Conservation (phyloP, 768 basidiomycete genomes). For the Strobilomyces echinocephalus region DNA sequence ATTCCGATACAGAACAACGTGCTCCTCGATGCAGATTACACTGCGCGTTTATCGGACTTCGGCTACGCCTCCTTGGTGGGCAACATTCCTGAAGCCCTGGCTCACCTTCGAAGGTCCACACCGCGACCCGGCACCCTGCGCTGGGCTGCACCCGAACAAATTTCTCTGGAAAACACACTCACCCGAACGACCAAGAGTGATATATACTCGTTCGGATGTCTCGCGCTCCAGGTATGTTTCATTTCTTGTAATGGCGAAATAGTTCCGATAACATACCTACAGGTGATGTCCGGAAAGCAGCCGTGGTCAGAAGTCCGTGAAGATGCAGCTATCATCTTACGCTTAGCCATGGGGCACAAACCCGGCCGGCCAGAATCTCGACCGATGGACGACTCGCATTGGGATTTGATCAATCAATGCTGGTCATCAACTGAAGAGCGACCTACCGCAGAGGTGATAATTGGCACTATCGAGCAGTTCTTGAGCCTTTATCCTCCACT, state of each 20-base stretch:
- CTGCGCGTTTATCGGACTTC: conserved; percentile 41
- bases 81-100: conserved; percentile 1
- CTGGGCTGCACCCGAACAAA: not conserved
- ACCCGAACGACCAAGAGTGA: not conserved
- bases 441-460: not conserved
- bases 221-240: not conserved
- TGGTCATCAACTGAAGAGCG: not conserved
- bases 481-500: not conserved
- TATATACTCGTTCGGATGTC: not conserved
- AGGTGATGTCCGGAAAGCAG: conserved; percentile 7
- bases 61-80: conserved; percentile 31
- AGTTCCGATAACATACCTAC: not conserved
- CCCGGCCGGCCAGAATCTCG: conserved; percentile 4
- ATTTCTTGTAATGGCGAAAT: too few relatives aligned
- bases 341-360: not conserved
- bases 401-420: conserved; percentile 8
- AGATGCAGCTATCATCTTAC: conserved; percentile 4
- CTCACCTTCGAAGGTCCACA: conserved; percentile 4
- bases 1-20: conserved; percentile 13
- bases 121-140: not conserved
- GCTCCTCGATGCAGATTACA: conserved; percentile 16
- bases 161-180: not conserved
- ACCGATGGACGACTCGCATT: not conserved
- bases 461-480: not conserved
- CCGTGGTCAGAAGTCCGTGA: not conserved